These are phyloP conservation scores for Zizania palustris DNA, from an alignment of 202 grass and related monocot species.

Conservation along the genomic window DNA sequence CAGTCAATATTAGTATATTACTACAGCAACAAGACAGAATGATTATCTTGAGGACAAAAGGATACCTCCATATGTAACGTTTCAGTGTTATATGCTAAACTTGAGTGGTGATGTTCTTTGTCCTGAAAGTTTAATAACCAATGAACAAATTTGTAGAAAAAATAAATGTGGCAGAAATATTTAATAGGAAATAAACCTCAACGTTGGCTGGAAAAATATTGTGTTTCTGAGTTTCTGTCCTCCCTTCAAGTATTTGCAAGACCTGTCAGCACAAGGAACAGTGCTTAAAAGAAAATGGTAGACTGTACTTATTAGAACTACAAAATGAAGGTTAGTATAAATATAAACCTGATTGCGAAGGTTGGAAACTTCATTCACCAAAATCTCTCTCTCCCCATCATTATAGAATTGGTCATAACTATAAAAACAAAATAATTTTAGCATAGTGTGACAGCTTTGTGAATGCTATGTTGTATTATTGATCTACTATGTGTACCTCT, in stretches of 20 bases:
- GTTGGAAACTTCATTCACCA: constrained; percentile 77
- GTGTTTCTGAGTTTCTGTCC: constrained; percentile 52
- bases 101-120: constrained; percentile 29
- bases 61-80: constrained; percentile 61
- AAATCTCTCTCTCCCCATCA: constrained; percentile 82
- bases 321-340: constrained; percentile 24
- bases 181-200: constrained; percentile 53
- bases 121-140: constrained; percentile 49
- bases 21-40: constrained; percentile 9
- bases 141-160: not conserved
- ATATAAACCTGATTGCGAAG: constrained; percentile 73
- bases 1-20: constrained; percentile 18
- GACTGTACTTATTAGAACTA: constrained; percentile 32
- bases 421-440: constrained; percentile 45
- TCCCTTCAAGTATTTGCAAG: constrained; percentile 61
- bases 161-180: constrained; percentile 11
- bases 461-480: constrained; percentile 10
- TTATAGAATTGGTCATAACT: constrained; percentile 78
- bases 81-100: constrained; percentile 49
- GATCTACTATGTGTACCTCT: constrained; percentile 56
- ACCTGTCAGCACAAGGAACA: constrained; percentile 52
- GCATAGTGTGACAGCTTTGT: not conserved
- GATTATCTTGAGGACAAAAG: constrained; percentile 17
- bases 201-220: constrained; percentile 44
- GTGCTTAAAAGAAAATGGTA: constrained; percentile 37